A percentile compares a stretch with the other conserved stretches of the same genome.
These are phyloP conservation scores for Lupinus albus DNA, from an alignment of 306 rosid genomes.

Conservation along the genomic window DNA sequence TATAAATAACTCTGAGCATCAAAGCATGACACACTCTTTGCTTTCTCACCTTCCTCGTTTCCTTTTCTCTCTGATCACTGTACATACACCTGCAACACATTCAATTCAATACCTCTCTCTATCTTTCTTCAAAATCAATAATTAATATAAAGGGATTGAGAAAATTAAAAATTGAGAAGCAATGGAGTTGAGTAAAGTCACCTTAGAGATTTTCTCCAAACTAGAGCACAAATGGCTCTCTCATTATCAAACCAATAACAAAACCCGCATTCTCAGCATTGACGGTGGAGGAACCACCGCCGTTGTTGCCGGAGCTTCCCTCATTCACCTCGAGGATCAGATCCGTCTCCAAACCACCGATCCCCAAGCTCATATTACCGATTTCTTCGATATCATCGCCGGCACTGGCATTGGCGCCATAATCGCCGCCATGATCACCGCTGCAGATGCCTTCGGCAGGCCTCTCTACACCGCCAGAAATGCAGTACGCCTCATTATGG, in stretches of 20 bases:
- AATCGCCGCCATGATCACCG: slow-evolving; percentile 75
- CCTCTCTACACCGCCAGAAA: slow-evolving; percentile 77
- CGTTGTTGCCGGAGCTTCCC: slow-evolving; percentile 75
- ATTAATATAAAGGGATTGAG: background rate
- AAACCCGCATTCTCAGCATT: slow-evolving; percentile 87
- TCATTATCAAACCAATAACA: slow-evolving; percentile 59
- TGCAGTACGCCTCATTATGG: slow-evolving; percentile 51
- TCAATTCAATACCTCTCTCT: slow-evolving; percentile 11
- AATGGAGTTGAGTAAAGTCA: slow-evolving; percentile 82
- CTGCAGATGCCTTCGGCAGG: slow-evolving; percentile 68
- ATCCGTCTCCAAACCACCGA: slow-evolving; percentile 83
- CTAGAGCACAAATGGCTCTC: slow-evolving; percentile 98
- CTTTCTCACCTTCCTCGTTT: slow-evolving; percentile 33
- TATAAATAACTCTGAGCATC: slow-evolving; percentile 45
- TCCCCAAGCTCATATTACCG: slow-evolving; percentile 70
- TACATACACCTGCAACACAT: slow-evolving; percentile 1
- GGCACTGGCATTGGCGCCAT: slow-evolving; percentile 89
- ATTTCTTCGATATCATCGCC: slow-evolving; percentile 84
- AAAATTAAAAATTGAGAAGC: background rate
- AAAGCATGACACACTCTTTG: slow-evolving; percentile 53
- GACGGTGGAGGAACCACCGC: slow-evolving; percentile 89
- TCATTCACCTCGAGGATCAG: slow-evolving; percentile 90
- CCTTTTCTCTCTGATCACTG: slow-evolving; percentile 13
- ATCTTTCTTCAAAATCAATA: background rate
- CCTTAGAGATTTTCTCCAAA: slow-evolving; percentile 87